phyloP scores from a whole-genome alignment of 1,284 basidiomycete species.

The Melanopsichium pennsylvanicum region DNA sequence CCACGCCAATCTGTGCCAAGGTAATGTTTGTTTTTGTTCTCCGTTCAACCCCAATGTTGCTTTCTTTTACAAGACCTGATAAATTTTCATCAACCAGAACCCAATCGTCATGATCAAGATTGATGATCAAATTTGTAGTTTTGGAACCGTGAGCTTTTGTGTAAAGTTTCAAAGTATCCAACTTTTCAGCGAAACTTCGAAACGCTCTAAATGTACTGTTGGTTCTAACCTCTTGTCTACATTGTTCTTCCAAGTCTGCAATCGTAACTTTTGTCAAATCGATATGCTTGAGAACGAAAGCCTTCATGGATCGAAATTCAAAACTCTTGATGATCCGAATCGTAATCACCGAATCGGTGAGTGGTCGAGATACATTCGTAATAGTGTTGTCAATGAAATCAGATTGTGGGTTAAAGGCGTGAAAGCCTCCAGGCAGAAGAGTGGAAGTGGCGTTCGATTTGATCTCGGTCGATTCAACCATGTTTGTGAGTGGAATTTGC shows the following conservation, averaged over 20 bases:
- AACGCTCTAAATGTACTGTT: constrained; percentile 55
- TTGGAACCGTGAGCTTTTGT: constrained; percentile 93
- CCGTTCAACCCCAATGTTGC: not conserved
- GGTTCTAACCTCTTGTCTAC: constrained; percentile 68
- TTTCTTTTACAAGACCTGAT: not conserved
- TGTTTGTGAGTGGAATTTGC: no score
- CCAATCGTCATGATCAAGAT: constrained; percentile 63
- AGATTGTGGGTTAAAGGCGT: constrained; percentile 49
- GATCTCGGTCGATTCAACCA: no score
- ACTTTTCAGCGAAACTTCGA: constrained; percentile 37
- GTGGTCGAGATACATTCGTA: constrained; percentile 75
- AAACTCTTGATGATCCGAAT: constrained; percentile 94
- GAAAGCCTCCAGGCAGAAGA: constrained; percentile 37
- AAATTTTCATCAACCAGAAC: constrained; percentile 41
- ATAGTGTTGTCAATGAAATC: constrained; percentile 70
- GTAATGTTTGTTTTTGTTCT: constrained; percentile 29
- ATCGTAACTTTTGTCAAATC: constrained; percentile 82
- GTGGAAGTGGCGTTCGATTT: not conserved
- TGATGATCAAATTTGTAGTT: constrained; percentile 67
- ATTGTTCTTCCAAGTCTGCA: constrained; percentile 77
- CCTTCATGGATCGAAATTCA: constrained; percentile 87
- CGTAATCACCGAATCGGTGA: constrained; percentile 81
- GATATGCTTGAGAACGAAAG: constrained; percentile 81
- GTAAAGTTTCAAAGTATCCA: constrained; percentile 90
- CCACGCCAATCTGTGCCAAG: constrained; percentile 49